These are phyloP conservation scores for Saturnispora saitoi DNA, from an alignment of 805 yeast genomes.

Conservation along the genomic window DNA sequence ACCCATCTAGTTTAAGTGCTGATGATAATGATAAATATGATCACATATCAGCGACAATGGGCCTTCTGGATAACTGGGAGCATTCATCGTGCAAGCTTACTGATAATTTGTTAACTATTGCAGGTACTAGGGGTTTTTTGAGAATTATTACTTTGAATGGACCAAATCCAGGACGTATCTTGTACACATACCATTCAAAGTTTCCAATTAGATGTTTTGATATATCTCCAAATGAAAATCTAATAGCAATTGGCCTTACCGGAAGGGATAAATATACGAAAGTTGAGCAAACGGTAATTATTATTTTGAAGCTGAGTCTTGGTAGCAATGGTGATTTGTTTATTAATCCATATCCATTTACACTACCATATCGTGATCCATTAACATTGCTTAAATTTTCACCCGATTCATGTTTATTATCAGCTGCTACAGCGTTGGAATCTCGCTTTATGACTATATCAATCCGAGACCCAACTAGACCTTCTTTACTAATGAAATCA, in stretches of 20 bases:
- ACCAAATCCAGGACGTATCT: slow-evolving; percentile 43
- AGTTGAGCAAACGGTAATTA: slow-evolving; percentile 68
- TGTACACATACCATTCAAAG: slow-evolving; percentile 59
- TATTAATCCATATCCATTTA: slow-evolving; percentile 33
- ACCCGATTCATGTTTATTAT: slow-evolving; percentile 55
- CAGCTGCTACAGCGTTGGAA: slow-evolving; percentile 73
- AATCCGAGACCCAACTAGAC: slow-evolving; percentile 52
- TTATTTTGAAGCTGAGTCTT: slow-evolving; percentile 33
- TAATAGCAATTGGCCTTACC: slow-evolving; percentile 74
- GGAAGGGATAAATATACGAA: slow-evolving; percentile 65
- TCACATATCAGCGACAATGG: slow-evolving; percentile 27
- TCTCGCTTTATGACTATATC: slow-evolving; percentile 71
- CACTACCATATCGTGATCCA: slow-evolving; percentile 83
- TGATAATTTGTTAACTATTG: slow-evolving; percentile 49
- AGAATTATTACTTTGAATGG: slow-evolving; percentile 50
- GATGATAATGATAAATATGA: slow-evolving; percentile 15
- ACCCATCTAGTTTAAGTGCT: slow-evolving; percentile 4
- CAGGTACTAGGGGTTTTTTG: slow-evolving; percentile 66
- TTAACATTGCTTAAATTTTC: slow-evolving; percentile 69
- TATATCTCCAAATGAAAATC: slow-evolving; percentile 52
- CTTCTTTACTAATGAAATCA: slow-evolving; percentile 62
- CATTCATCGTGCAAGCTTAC: slow-evolving; percentile 53
- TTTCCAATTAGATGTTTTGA: slow-evolving; percentile 78
- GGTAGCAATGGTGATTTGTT: slow-evolving; percentile 8
- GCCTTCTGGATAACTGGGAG: slow-evolving; percentile 45